Percentiles rank a stretch among this genome's conserved stretches.
phyloP scores from a whole-genome alignment of 2,329 filamentous ascomycete genomes.

The Diaporthe citriasiana region DNA sequence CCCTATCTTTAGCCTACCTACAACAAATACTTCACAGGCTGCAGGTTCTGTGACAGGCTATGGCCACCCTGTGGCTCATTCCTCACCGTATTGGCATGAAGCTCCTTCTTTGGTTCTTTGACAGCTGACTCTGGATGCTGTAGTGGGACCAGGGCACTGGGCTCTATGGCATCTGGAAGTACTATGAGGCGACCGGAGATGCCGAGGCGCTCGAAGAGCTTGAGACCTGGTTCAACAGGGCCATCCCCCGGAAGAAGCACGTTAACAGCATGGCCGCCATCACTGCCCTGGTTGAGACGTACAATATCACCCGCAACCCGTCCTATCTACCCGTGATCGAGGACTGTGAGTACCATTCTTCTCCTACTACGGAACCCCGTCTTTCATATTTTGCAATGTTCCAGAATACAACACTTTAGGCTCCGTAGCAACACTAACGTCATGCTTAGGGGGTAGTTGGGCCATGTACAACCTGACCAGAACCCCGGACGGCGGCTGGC shows the following conservation, averaged over 20 bases:
- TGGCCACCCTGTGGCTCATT: no score
- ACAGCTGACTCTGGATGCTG: no score
- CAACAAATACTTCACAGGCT: no score
- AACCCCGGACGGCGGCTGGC: conserved; percentile 15
- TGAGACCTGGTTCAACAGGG: neutral
- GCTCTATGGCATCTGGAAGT: conserved; percentile 7
- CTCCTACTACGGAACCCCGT: no score
- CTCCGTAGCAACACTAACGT: no score
- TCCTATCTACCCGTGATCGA: conserved; percentile 10
- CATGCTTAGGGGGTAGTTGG: neutral
- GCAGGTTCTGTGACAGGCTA: no score
- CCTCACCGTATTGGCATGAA: no score
- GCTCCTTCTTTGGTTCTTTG: no score
- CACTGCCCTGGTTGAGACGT: neutral
- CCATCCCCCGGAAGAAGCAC: neutral
- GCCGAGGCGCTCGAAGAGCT: conserved; percentile 1
- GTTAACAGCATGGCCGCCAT: conserved; percentile 22
- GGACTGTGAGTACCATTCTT: neutral
- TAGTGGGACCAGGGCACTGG: conserved; percentile 13
- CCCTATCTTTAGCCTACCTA: no score
- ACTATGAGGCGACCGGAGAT: conserved; percentile 9
- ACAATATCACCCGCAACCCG: conserved; percentile 6
- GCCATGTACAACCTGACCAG: conserved; percentile 15
- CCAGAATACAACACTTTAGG: no score
- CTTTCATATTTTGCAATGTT: no score